These are phyloP conservation scores for Bipolaris zeicola DNA, from an alignment of 2,329 filamentous ascomycete genomes.

Conservation along the genomic window DNA sequence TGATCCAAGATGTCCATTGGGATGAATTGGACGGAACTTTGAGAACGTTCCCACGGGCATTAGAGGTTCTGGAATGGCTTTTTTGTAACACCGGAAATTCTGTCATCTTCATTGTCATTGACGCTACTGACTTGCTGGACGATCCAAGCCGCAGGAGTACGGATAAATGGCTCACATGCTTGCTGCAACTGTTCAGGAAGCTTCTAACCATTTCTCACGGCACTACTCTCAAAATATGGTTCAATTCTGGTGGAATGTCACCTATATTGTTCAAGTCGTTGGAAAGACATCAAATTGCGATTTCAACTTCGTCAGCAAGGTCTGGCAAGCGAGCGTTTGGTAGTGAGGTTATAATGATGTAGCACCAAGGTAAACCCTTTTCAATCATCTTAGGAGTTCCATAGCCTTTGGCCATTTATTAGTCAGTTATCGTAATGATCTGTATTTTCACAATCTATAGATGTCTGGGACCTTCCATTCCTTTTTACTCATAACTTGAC, in stretches of 20 bases:
- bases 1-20: neutral
- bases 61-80: neutral
- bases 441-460: neutral
- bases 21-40: neutral
- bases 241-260: neutral
- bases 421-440: neutral
- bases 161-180: neutral
- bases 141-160: neutral
- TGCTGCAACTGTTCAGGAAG: neutral
- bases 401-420: neutral
- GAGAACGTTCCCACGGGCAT: neutral
- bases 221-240: neutral
- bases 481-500: slow-evolving; percentile 4
- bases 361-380: neutral
- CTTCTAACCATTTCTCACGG: neutral
- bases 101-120: neutral
- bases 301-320: neutral
- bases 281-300: neutral
- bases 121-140: neutral
- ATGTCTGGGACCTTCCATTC: neutral
- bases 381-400: neutral
- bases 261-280: neutral
- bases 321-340: neutral
- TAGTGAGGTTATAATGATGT: neutral
- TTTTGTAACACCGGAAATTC: neutral